phyloP scores from a whole-genome alignment of 441 rosid genomes.

The Dalechampia spathulata region DNA sequence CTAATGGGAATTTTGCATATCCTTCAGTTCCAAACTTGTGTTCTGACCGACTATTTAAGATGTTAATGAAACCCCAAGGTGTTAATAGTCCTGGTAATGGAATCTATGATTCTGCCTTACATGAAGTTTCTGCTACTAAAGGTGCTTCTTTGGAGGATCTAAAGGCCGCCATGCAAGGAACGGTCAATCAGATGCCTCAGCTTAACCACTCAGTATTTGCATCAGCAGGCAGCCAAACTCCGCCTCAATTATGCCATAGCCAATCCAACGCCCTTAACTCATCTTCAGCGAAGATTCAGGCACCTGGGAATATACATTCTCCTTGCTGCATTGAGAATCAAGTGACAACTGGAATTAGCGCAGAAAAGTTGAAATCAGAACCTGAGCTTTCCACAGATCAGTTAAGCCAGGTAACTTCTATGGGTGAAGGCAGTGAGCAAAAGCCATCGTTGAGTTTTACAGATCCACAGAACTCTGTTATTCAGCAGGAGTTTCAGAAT shows the following conservation, averaged over 20 bases:
- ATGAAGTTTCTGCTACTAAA: constrained; percentile 32
- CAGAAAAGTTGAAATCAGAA: constrained; percentile 37
- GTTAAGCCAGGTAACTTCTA: constrained; percentile 26
- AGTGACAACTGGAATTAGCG: no score
- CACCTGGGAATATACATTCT: constrained; percentile 26
- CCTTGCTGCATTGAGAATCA: constrained; percentile 32
- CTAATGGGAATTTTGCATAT: constrained; percentile 44
- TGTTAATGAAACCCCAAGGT: constrained; percentile 65
- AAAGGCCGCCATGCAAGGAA: no score
- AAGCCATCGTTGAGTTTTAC: constrained; percentile 22
- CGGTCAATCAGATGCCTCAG: no score
- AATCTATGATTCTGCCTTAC: constrained; percentile 23
- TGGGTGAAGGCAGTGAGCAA: constrained; percentile 32
- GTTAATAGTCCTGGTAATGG: constrained; percentile 30
- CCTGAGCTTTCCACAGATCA: constrained; percentile 41
- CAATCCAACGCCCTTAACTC: constrained; percentile 23
- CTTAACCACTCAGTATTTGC: constrained; percentile 30
- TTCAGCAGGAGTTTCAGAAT: constrained; percentile 23
- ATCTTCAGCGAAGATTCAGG: constrained; percentile 31
- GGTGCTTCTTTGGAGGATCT: constrained; percentile 36
- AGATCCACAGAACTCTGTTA: constrained; percentile 20
- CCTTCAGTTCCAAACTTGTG: constrained; percentile 35
- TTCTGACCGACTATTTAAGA: constrained; percentile 63
- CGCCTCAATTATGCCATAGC: constrained; percentile 26
- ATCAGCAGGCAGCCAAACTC: constrained; percentile 27